Base-by-base conservation (phyloP, 2,329 filamentous ascomycete genomes). In the Chaetomiaceae sp. region DNA sequence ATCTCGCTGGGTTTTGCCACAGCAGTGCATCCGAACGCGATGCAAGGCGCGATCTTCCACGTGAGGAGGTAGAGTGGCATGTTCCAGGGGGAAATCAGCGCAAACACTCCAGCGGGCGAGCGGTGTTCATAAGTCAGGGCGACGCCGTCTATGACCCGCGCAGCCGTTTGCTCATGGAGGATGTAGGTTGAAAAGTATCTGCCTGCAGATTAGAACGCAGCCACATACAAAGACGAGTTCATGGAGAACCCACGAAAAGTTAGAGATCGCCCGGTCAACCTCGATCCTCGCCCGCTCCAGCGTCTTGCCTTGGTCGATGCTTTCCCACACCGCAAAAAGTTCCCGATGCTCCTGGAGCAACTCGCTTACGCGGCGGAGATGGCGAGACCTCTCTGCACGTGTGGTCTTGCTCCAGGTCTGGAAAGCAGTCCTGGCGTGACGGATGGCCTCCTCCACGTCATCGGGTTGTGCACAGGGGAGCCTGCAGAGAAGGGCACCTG, bases 161-260 rank as follows among this genome's bases (percentile, higher is more conserved):
- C 63, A 6, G 65, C 54, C 0, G 64, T 66, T 25, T 66, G 59
- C 53, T 69, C 64, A 46, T 69, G 67, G 12, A 68, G 55, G 53
- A 69, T 69, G 34, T 65, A 68, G 0, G 67, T 68, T 5, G 67
- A 63, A 52, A 69, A 69, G 43, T 68, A 68, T n/a, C 64, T 67
- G 34, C 3, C 5, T 6, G 25, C 15, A 23, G 43, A n/a, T 55
- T 33, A 51, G 46, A 20, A 15, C 19, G 23, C n/a, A 25, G 31
- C 17, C 19, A 31, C 4, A 9, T 3, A 4, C 19, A 14, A 22
- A 27, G 15, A 31, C 1, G 2, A 12, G 4, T 9, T 31, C n/a
- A 49, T 7, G 34, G 19, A 22, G 19, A 29, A 55, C 65, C 53
- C 51, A 68, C 66, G 60, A 61, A 49, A 69, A 69, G 51, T 69